Evolutionary conservation across 2,329 filamentous ascomycete species (phyloP).

Genomic region (Bipolaris cookei): DNA sequence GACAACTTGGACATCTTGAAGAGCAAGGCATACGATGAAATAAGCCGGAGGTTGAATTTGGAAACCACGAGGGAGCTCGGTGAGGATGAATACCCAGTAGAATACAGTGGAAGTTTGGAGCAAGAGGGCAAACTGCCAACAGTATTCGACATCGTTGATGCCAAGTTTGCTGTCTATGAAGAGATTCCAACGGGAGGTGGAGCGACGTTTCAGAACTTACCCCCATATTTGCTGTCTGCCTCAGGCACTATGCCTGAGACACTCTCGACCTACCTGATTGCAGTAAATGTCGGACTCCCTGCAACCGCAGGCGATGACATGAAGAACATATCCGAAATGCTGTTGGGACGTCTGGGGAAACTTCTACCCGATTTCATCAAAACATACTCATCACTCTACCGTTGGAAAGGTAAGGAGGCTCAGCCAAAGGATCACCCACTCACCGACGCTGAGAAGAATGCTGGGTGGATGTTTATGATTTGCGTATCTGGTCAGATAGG

Average conservation of each 20-base stretch:
- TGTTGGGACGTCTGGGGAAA: background rate
- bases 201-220: background rate
- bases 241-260: too few relatives aligned
- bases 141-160: slow-evolving; percentile 7
- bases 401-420: slow-evolving; percentile 12
- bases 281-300: background rate
- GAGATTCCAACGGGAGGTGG: background rate
- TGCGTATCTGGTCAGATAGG: too few relatives aligned
- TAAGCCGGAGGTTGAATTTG: slow-evolving; percentile 8
- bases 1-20: background rate
- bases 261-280: background rate
- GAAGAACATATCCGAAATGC: background rate
- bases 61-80: background rate
- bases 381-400: slow-evolving; percentile 14
- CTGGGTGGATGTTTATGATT: slow-evolving; percentile 16
- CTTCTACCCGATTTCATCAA: background rate
- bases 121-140: background rate
- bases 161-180: slow-evolving; percentile 6
- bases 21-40: background rate
- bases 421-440: slow-evolving; percentile 26
- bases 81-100: background rate
- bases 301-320: background rate
- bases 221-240: background rate
- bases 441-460: slow-evolving; percentile 15
- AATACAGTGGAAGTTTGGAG: background rate